phyloP scores from a whole-genome alignment of 2,329 filamentous ascomycete species.

The Colletotrichum falcatum region DNA sequence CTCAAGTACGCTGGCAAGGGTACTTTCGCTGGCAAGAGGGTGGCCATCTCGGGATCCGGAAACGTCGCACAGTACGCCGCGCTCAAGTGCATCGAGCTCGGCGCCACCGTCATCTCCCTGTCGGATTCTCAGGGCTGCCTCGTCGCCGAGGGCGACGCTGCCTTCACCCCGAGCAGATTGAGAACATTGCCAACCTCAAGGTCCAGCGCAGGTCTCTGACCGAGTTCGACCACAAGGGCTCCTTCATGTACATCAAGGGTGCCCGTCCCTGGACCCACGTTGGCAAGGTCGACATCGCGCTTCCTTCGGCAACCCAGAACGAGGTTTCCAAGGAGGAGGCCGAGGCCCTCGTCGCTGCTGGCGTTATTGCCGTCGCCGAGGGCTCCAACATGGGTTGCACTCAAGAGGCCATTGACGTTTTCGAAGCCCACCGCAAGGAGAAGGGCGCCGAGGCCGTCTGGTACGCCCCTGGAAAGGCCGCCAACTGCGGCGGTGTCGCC shows the following conservation, averaged over 20 bases:
- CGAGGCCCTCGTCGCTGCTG: constrained; percentile 79
- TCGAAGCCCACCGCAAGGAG: constrained; percentile 81
- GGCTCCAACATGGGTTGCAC: constrained; percentile 99
- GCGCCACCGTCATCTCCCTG: constrained; percentile 90
- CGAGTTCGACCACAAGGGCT: constrained; percentile 71
- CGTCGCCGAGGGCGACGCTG: constrained; percentile 76
- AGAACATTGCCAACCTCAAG: constrained; percentile 86
- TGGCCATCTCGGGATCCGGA: constrained; percentile 95
- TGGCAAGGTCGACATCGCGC: constrained; percentile 88
- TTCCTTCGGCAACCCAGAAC: constrained; percentile 97
- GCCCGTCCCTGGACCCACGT: constrained; percentile 93
- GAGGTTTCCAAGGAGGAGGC: constrained; percentile 95
- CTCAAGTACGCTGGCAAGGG: constrained; percentile 90
- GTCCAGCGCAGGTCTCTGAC: constrained; percentile 86
- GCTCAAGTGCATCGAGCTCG: constrained; percentile 95
- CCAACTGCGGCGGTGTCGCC: constrained; percentile 97
- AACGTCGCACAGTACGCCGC: constrained; percentile 99
- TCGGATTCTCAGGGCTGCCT: constrained; percentile 92
- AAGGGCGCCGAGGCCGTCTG: constrained; percentile 81
- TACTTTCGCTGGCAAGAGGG: constrained; percentile 88
- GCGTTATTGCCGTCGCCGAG: constrained; percentile 89
- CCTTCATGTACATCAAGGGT: constrained; percentile 88
- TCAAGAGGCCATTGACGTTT: constrained; percentile 92
- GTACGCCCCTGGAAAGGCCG: constrained; percentile 97
- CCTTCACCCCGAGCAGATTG: constrained; percentile 85